Base-by-base conservation (phyloP, 23 red algal genomes). In the Gracilaria caudata region DNA sequence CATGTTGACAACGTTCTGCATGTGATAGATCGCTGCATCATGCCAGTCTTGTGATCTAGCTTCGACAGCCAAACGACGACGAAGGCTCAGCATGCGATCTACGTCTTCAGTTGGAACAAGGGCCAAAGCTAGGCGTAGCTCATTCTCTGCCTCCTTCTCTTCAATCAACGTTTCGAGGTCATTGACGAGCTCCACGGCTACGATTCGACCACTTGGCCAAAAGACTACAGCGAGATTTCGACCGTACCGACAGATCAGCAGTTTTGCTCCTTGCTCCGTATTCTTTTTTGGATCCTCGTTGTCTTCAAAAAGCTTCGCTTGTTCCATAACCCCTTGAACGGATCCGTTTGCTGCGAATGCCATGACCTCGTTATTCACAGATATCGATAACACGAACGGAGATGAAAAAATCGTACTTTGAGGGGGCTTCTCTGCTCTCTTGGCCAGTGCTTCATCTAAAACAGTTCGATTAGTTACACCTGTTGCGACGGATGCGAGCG, bases 281-380 rank as follows among this genome's bases (percentile, higher is more conserved):
- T 76, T 78, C 63, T 70, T 58, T 64, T 90, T 24, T 3, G 45
- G 26, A 0, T 41, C 38, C 1, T 60, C 57, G 23, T 71, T 14
- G 17, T 80, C 86, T 51, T 90, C 74, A 20, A 70, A 51, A 23
- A 90, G 39, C 45, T 34, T 70, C 25, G 81, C 2, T 51, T 73
- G 86, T n/a, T 90, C 86, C 24, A 90, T 51, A 23, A 79, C 86
- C 21, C 86, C 86, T 68, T 73, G 74, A 63, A 90, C 41, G 8
- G 76, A 79, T 12, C 86, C 86, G 53, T 90, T 90, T 24, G 86
- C 64, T 12, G 86, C 73, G 76, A 80, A 90, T 9, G 76, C 86
- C 74, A 90, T 54, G n/a, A 90, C 41, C 55, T 90, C 86, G 60
- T 80, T 81, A 43, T 71, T 60, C 34, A 32, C 23, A 36, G 76